Evolutionary conservation across 192 early-diverging fungal species (phyloP), one percentile per base, ranked within the genome.

Genomic region (Oehlia diaphana): DNA sequence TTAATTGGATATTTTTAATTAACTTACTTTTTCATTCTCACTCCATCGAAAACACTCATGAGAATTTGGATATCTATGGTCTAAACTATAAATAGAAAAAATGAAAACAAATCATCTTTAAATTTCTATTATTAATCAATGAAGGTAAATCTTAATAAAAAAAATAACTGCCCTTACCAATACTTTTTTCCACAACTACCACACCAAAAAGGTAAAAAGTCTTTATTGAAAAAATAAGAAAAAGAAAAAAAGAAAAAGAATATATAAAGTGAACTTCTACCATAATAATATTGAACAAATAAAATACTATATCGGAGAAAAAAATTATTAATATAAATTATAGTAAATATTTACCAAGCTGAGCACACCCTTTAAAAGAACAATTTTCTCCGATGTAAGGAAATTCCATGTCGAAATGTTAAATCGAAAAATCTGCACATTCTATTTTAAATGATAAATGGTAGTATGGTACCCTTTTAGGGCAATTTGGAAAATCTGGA

Each of bases 41-140:
- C 42, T 33, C 68, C 64, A 78, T 42, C 14, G 23, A 10, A 21
- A 35, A 71, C 83, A 84, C 4, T 78, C 10, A 58, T 84, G 83
- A 28, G 53, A 49, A 47, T 61, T 21, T 23, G 83, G 83, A 28
- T 81, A 84, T 19, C 83, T 75, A 65, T 84, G 80, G 73, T 81
- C 64, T 2, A 80, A 70, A 76, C 83, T 84, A 44, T 44, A 44
- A 44, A 44, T 44, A 44, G 9, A 8, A 44, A 44, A 0, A 44
- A 44, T 44, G 42, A 0, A 44, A 9, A 44, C 6, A 44, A 9
- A 7, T 31, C 31, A 31, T 31, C 0, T 31, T 26, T 26, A 26
- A 31, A 44, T 9, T 44, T 44, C 9, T 1, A 44, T 44, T 9
- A 44, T 44, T 44, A 44, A 44, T 9, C 1, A 9, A 9, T 35